phyloP scores from a whole-genome alignment of 2,329 filamentous ascomycete species.

The Lachnum nothofagi region DNA sequence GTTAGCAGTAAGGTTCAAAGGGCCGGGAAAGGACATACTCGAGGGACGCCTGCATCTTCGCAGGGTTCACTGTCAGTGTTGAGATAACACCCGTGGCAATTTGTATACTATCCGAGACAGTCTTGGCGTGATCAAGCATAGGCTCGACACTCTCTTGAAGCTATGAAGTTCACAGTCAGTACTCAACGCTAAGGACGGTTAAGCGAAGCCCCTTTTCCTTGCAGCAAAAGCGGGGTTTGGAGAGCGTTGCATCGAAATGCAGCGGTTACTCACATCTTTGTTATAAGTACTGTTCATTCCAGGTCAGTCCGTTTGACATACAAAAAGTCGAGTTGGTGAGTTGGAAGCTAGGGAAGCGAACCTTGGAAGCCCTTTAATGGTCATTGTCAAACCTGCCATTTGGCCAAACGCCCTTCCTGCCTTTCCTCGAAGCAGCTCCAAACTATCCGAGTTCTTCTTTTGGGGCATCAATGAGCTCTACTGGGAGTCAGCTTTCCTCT shows the following conservation, averaged over 20 bases:
- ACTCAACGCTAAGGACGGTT: constrained; percentile 53
- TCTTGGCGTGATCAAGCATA: constrained; percentile 81
- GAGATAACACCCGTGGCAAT: constrained; percentile 77
- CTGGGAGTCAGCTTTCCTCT: too few species aligned
- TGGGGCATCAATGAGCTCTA: constrained; percentile 52
- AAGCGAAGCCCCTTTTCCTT: constrained; percentile 68
- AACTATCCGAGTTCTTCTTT: constrained; percentile 75
- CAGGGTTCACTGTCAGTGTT: constrained; percentile 63
- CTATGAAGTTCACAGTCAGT: constrained; percentile 3
- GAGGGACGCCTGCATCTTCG: constrained; percentile 73
- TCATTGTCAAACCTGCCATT: constrained; percentile 75
- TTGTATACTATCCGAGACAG: constrained; percentile 71
- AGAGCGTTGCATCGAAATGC: not conserved
- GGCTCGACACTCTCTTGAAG: constrained; percentile 83
- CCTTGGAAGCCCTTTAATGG: constrained; percentile 40
- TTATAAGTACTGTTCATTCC: constrained; percentile 79
- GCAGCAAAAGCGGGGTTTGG: too few species aligned
- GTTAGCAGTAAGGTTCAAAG: not conserved
- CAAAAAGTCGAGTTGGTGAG: not conserved
- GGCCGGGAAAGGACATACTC: constrained; percentile 50
- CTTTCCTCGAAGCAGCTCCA: constrained; percentile 73
- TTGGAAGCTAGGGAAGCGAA: not conserved
- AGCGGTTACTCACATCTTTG: constrained; percentile 58
- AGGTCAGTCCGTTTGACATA: too few species aligned
- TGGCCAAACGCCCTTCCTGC: constrained; percentile 72